These are phyloP conservation scores for Entelexis sorbosivorans DNA, from an alignment of 1,139 yeast genomes.

Conservation along the genomic window DNA sequence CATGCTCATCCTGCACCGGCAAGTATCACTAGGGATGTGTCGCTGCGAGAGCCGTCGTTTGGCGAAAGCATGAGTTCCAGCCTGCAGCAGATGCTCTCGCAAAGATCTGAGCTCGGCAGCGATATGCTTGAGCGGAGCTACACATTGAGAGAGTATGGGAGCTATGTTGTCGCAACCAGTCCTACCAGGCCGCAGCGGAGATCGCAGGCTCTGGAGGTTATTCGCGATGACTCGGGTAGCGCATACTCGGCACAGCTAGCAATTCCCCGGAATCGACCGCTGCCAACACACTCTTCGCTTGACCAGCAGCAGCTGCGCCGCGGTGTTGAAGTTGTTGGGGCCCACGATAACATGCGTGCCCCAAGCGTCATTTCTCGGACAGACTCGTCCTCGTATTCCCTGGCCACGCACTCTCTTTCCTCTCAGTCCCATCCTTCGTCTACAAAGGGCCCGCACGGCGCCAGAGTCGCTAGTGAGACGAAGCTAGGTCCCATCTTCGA, in stretches of 20 bases:
- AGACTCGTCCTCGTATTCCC: constrained; percentile 11
- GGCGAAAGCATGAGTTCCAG: constrained; percentile 20
- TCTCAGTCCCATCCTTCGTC: not conserved
- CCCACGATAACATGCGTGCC: not conserved
- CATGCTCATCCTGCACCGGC: not conserved
- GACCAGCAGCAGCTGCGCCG: not conserved
- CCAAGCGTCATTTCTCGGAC: constrained; percentile 10
- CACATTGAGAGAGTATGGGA: constrained; percentile 18
- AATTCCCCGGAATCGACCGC: constrained; percentile 15
- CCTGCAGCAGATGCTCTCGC: constrained; percentile 11
- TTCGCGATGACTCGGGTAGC: constrained; percentile 8
- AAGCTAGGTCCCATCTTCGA: not conserved
- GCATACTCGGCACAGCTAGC: not conserved
- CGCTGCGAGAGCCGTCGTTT: constrained; percentile 16
- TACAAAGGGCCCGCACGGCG: not conserved
- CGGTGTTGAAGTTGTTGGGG: too few species aligned
- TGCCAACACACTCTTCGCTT: not conserved
- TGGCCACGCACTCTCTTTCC: not conserved
- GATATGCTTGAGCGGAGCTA: constrained; percentile 11
- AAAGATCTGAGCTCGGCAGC: not conserved
- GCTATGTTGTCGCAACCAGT: constrained; percentile 20
- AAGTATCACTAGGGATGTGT: constrained; percentile 4
- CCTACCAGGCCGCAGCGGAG: constrained; percentile 8
- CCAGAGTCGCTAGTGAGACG: not conserved
- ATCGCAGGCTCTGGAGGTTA: constrained; percentile 15